Percentiles rank a stretch among this genome's conserved stretches.
Conservation (phyloP, 306 rosid species). For the Sicyos baderoa region DNA sequence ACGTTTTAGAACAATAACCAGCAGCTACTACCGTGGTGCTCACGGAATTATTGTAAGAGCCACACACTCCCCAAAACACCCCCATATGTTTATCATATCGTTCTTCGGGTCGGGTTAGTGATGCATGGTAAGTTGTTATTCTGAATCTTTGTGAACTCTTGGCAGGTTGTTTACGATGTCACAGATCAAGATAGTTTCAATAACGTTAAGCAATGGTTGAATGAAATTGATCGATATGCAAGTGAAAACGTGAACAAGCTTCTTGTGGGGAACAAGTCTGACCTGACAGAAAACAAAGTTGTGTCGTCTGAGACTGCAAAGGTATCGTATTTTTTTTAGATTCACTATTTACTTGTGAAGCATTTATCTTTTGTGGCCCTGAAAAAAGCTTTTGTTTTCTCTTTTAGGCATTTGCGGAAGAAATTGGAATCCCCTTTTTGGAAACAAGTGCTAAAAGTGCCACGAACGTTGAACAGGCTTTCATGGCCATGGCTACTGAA, state of each 20-base stretch:
- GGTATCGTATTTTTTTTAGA: neutral
- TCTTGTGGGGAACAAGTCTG: slow-evolving; percentile 63
- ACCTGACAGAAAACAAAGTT: slow-evolving; percentile 63
- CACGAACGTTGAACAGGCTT: slow-evolving; percentile 66
- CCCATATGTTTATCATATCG: neutral
- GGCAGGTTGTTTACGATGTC: slow-evolving; percentile 72
- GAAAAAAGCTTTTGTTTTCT: slow-evolving; percentile 19
- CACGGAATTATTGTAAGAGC: slow-evolving; percentile 89
- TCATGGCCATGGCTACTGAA: slow-evolving; percentile 84
- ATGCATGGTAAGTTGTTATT: slow-evolving; percentile 14
- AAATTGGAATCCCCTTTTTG: slow-evolving; percentile 73
- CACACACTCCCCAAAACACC: neutral
- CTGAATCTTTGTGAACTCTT: slow-evolving; percentile 17
- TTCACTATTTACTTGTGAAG: neutral
- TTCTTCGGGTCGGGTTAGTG: neutral
- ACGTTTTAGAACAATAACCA: slow-evolving; percentile 96
- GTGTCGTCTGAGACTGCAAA: slow-evolving; percentile 28
- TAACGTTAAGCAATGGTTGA: slow-evolving; percentile 73
- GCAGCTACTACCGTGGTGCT: slow-evolving; percentile 99
- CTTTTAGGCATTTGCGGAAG: slow-evolving; percentile 67
- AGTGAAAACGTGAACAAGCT: slow-evolving; percentile 77
- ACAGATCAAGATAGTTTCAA: slow-evolving; percentile 80
- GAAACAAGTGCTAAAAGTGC: slow-evolving; percentile 77
- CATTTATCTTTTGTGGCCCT: neutral
- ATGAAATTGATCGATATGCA: slow-evolving; percentile 74